Evolutionary conservation across 139 green algal species (phyloP), one percentile per base, ranked within the genome.

Genomic region (Edaphochlamys debaryana): DNA sequence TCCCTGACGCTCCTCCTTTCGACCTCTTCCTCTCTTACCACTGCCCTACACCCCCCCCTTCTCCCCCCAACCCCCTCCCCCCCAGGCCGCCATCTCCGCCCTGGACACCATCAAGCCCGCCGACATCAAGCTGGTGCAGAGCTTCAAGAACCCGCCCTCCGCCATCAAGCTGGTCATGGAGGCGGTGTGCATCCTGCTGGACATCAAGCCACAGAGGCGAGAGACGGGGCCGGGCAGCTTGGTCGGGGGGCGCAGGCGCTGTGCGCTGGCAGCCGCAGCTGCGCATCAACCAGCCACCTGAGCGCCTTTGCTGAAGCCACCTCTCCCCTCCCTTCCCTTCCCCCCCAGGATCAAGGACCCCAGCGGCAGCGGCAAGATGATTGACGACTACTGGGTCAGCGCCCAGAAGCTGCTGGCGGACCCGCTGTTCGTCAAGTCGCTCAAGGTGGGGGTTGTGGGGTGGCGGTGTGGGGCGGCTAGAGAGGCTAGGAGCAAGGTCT

Each of bases 91-190:
- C 38, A 80, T 91, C 40, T 25, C 36, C 19, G 94, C 94, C 13
- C 87, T 97, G 37, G 93, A 97, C 89, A 96, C 94, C 63, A 95
- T 97, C 80, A 97, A 96, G 84, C 89, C 94, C 45, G 91, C 92
- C 29, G 94, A 97, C 85, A 96, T 97, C 85, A 91, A 91, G 83
- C 79, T 91, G 45, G 87, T 91, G 67, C 87, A 91, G 73, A 91
- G 87, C 83, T 91, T 91, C 83, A 91, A 91, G 73, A 97, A 95
- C 82, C 94, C 94, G 5, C 94, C 94, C 30, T 77, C 32, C 45
- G 87, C 89, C 34, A 94, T 97, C 87, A 96, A 97, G 90, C 79
- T 96, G 58, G 93, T 96, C 48, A 87, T 90, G 90, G 80, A 92
- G 79, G 87, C 82, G n/a, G 86, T 92, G 52, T 91, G 88, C 69